A percentile compares a stretch with the other conserved stretches of the same genome.
These are phyloP conservation scores for Salix suchowensis DNA, from an alignment of 345 rosid species.

Conservation along the genomic window DNA sequence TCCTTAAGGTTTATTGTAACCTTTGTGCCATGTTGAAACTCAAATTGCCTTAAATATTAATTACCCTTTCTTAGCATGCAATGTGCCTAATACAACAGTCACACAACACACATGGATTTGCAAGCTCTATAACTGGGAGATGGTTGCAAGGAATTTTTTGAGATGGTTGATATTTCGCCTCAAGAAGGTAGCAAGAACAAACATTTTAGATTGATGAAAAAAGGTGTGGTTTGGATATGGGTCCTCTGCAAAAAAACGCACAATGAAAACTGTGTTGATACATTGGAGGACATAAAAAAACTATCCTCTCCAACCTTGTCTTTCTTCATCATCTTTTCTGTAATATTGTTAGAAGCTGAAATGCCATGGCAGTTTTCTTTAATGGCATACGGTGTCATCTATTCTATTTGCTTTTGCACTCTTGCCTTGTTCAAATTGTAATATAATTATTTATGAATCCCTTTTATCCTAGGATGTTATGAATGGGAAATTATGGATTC, in stretches of 20 bases:
- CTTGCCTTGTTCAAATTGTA: neutral
- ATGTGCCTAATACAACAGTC: neutral
- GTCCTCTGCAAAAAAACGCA: neutral
- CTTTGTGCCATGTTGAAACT: neutral
- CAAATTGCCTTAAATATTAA: neutral
- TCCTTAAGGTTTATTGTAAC: neutral
- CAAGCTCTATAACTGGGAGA: neutral
- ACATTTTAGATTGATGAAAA: neutral
- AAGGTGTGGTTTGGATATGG: neutral
- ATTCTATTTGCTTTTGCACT: neutral
- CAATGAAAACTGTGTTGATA: neutral
- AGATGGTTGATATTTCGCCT: neutral
- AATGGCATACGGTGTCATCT: neutral
- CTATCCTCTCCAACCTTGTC: neutral
- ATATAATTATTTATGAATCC: neutral
- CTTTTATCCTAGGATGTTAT: neutral
- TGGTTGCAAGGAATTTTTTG: neutral
- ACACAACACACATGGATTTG: neutral
- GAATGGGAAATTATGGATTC: neutral
- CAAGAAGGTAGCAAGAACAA: neutral
- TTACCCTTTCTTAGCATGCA: neutral
- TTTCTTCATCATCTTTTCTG: neutral
- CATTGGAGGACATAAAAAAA: neutral
- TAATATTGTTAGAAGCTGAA: neutral
- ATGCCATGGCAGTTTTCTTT: neutral